Evolutionary conservation across 805 yeast genomes (phyloP), one percentile per base, ranked within the genome.

Genomic region (Wickerhamomyces sydowiorum): DNA sequence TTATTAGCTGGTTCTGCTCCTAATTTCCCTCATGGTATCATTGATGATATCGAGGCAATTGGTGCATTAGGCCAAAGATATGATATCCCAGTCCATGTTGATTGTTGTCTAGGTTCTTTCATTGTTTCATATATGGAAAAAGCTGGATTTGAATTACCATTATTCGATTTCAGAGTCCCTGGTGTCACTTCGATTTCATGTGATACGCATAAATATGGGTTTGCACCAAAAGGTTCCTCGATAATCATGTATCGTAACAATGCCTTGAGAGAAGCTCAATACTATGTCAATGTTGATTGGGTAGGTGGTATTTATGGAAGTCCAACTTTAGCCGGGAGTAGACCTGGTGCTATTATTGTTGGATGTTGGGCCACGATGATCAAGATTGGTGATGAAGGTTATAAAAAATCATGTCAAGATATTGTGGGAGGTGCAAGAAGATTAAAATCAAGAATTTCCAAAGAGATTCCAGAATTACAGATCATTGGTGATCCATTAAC

Each of bases 121-220:
- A 75, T 91, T 32, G 86, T 88, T 34, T 80, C 96, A 2, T 88
- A 83, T 56, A 74, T 86, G 66, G 80, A 77, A 45, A 75, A 76
- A 43, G 75, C 88, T 3, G 85, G 85, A 3, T 69, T 64, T 38
- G 66, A 62, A 27, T 39, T 68, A 7, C 66, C 70, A 28, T 56
- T 66, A 12, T 90, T 91, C 64, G 98, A 93, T 60, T 91, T 91
- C 66, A 69, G 91, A 49, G 72, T 88, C 2, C 83, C 87, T 1
- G 93, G 93, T 25, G 98, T 93, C n/a, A 93, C 98, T 1, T 89
- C 97, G 3, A 91, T 91, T 44, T 86, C 96, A n/a, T 93, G 98
- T 65, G 99, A 91, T 61, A 91, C 99, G n/a, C 99, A 91, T 70
- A 91, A 91, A 63, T 91, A 91, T 58, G 99, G 98, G 1, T 93